These are phyloP conservation scores for Cucumis cinereus DNA, from an alignment of 306 rosid genomes.

Conservation along the genomic window DNA sequence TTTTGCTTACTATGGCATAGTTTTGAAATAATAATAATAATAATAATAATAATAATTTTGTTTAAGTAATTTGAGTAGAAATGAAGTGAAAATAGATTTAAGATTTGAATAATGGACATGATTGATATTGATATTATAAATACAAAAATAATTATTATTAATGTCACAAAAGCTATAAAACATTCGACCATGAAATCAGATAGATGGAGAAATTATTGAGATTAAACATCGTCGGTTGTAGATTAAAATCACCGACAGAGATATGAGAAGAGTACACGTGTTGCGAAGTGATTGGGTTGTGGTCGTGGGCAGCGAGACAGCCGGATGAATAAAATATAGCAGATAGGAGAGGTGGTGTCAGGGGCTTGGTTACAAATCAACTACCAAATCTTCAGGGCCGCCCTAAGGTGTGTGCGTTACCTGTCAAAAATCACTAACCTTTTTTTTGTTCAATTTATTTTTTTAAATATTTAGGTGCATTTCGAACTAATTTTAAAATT, in stretches of 20 bases:
- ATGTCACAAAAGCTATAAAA: background rate
- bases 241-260: slow-evolving; percentile 25
- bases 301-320: background rate
- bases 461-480: too few relatives aligned
- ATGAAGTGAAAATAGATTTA: too few relatives aligned
- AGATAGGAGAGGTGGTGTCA: slow-evolving; percentile 2
- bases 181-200: background rate
- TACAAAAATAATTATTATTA: background rate
- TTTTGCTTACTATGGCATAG: too few relatives aligned
- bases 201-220: background rate
- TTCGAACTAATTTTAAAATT: too few relatives aligned
- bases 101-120: too few relatives aligned
- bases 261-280: background rate
- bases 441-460: too few relatives aligned
- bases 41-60: too few relatives aligned
- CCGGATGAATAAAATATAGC: background rate
- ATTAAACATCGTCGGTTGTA: background rate
- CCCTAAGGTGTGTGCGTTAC: slow-evolving; percentile 21
- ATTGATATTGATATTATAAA: too few relatives aligned
- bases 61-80: too few relatives aligned
- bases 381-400: slow-evolving; percentile 18
- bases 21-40: too few relatives aligned
- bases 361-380: slow-evolving; percentile 15
- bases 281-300: background rate
- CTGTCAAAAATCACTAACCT: background rate